Evolutionary conservation across 495 filamentous ascomycete species (phyloP), one percentile per base, ranked within the genome.

Genomic region (Penicillium flavigenum): DNA sequence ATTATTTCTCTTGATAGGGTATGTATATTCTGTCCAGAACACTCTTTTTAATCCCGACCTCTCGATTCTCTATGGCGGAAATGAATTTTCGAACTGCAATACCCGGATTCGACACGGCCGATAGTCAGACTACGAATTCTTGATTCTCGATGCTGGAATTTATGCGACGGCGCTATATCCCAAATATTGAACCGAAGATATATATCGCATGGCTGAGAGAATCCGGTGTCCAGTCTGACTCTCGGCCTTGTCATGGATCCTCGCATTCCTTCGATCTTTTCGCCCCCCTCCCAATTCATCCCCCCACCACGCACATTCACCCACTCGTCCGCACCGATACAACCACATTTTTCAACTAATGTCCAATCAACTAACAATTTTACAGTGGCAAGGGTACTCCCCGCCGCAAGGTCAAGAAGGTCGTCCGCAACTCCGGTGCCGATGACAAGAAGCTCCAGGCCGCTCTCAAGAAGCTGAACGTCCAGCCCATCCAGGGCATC

Each of bases 401-500:
- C 67, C 83, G 94, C 77, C 86, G 95, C 81, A 96, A 96, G 83
- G 85, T 95, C 74, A 98, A 97, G 91, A 95, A 96, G 80, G 89
- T 94, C 51, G 89, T 92, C 76, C 90, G 92, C 76, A 88, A 84
- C 72, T 86, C 88, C 62, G 88, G 86, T 73, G 90, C 87, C 70
- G 94, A 98, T 73, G 94, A 98, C 86, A 98, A 97, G 88, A 98
- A 98, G 85, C 90, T 98, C 36, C 94, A 98, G 80, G 84, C 88
- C 42, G 80, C 91, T 54, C 81, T 96, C 39, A 96, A 95, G 87
- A 96, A 96, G 84, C 84, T 96, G 76, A 94, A 91, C 76, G 90
- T 92, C 52, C 91, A 94, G 81, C 91, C 94, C 68, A 96, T 98
- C 79, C 92, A 96, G 82, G 90, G 88, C 55, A 98, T 98, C 66